Evolutionary conservation across 2,329 filamentous ascomycete genomes (phyloP), one percentile per base, ranked within the genome.

Genomic region (Nemania bipapillata): DNA sequence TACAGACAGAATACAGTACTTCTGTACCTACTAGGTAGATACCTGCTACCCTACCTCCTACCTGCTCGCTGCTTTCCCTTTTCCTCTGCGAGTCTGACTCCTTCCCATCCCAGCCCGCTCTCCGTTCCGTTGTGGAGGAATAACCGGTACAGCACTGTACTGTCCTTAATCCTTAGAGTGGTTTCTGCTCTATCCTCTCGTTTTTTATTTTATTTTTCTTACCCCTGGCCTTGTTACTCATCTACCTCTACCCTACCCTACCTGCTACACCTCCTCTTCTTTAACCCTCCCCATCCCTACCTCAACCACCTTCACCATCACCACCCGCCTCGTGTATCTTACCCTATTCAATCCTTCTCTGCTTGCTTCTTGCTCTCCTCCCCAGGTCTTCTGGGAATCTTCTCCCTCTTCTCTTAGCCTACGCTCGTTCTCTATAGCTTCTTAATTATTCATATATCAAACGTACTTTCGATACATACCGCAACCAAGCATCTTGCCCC

Each of bases 391-490:
- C 71, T 73, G 67, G 73, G 70, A 72, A 65, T 68, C 71, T 75
- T 73, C 66, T 69, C 70, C 65, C 72, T 71, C 73, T 76, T 76
- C 74, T 73, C 66, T 75, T 76, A 72, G 66, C 69, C 74, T 72
- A 77, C 76, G 64, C 75, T 78, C 77, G 74, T 78, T 78, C 74
- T 71, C 70, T 77, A 77, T 77, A 77, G 69, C 74, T 77, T 78
- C 72, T 73, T 78, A 78, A 78, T 68, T 77, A 76, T 75, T 74
- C 70, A 74, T 76, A 72, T 72, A 70, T 32, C 59, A 24, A 45
- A 32, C 63, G 65, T 70, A 68, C 71, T 69, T 76, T 72, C 17
- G 15, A 67, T 63, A 62, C 60, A 66, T 50, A 60, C 55, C 63
- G 26, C 45, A 68, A 71, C 69, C 72, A 72, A 69, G 54, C 61